phyloP scores from a whole-genome alignment of 163 green algal species.

The Scenedesmus sp. region DNA sequence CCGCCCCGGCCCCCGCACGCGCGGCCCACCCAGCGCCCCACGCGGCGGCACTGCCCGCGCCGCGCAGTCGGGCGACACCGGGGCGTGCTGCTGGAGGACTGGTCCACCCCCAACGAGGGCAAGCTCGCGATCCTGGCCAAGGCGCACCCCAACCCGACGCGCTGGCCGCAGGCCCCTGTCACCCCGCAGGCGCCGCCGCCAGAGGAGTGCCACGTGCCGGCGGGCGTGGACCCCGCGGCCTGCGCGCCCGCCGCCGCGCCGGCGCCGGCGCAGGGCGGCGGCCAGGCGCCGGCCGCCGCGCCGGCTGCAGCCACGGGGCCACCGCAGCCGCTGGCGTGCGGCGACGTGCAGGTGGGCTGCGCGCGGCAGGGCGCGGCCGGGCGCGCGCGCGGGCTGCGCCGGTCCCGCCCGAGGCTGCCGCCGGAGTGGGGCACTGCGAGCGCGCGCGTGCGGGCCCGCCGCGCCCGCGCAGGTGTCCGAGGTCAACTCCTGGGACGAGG shows the following conservation, averaged over 20 bases:
- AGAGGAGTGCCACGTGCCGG: conserved; percentile 5
- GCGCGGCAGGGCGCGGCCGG: neutral
- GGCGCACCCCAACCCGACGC: conserved; percentile 40
- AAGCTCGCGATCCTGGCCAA: conserved; percentile 46
- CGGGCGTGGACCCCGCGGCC: conserved; percentile 12
- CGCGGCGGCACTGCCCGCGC: neutral
- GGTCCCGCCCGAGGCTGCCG: neutral
- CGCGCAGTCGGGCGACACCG: too few relatives aligned
- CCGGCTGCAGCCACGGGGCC: neutral
- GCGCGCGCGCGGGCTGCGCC: too few relatives aligned
- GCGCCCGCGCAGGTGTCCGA: neutral
- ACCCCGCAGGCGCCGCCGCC: conserved; percentile 3
- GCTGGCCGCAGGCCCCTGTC: conserved; percentile 23
- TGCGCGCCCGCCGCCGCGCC: neutral
- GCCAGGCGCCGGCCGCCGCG: neutral
- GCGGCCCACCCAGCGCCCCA: neutral
- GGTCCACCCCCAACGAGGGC: conserved; percentile 36
- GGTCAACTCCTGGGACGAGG: conserved; percentile 26
- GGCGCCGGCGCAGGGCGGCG: neutral
- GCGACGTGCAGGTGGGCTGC: neutral
- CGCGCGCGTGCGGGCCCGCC: too few relatives aligned
- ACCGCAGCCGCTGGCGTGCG: neutral
- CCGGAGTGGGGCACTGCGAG: neutral
- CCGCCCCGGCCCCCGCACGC: neutral
- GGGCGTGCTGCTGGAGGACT: conserved; percentile 51